Base-by-base conservation (phyloP, 768 basidiomycete genomes). In the Trametes sanguinea region DNA sequence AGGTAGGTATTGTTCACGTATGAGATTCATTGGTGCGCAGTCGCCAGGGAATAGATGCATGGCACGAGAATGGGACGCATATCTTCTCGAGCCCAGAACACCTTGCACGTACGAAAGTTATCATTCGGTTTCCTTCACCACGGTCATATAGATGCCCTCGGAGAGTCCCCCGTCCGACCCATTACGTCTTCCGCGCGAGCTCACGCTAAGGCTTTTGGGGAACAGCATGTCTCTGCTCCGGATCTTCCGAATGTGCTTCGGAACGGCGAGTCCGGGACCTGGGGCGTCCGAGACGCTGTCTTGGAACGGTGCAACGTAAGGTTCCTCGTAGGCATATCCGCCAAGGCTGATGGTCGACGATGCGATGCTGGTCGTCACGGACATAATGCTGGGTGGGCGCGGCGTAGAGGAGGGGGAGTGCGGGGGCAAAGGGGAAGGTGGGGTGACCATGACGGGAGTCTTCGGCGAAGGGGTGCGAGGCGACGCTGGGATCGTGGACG, bases 101-200 rank as follows among this genome's bases (percentile, higher is more conserved):
- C 45, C 17, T 46, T 27, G 40, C 13, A 6, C 35, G 11, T 48
- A 8, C 30, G 14, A 11, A 37, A 2, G 22, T 27, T n/a, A 7
- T 56, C 53, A 68, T 30, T 65, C 65, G 2, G 68, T 72, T 64
- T 72, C 71, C 46, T 68, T 64, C 53, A 72, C 71, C 39, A 72
- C 71, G 29, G 69, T 70, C 71, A 72, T 70, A 56, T 69, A 70
- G 43, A 72, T 67, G 46, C 62, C 71, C 6, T 65, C 71, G 10
- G 55, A 59, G 42, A 51, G 42, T 27, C 45, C 57, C 4, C 57
- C 58, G 16, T 61, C 53, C 40, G 65, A 64, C 56, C 50, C 66
- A 47, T 55, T 46, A 55, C 48, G 54, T 51, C 56, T 62, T 39
- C 48, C 55, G 46, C 63, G 57, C 56, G 54, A 51, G 42, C 63